Evolutionary conservation across 805 yeast genomes (phyloP), one percentile per base, ranked within the genome.

Genomic region (Candida endomychidarum): DNA sequence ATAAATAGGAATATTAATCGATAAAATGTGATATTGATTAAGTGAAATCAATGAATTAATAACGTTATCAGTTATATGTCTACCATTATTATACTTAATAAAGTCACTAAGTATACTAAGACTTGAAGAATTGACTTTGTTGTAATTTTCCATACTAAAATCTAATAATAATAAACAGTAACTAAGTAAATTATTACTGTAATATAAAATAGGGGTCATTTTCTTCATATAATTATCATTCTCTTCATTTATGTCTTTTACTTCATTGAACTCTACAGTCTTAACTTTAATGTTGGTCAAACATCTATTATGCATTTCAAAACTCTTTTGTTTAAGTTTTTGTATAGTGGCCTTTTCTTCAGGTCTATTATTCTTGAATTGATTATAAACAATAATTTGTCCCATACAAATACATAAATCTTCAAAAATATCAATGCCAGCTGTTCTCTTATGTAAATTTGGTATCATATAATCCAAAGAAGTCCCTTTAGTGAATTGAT

Each of bases 1-100:
- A 41, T 60, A 60, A 2, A 51, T 33, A 16, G 63, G 63, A 20
- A 63, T 40, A 25, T 51, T 45, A 5, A 58, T 48, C 16, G 52
- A 38, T 14, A 51, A 41, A 8, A 50, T 42, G 26, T 50, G 39
- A 26, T 39, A 44, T 23, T 47, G 51, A n/a, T 38, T 28, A 4
- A 42, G 25, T n/a, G 37, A 29, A 9, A 41, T 8, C 8, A 47
- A 35, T 6, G 37, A 21, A 6, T 28, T 17, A 5, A 47, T 41
- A 20, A 40, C 20, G 5, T 12, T n/a, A 27, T 34, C 24, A 3
- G 22, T 28, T 3, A 40, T 34, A 3, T 34, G 39, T 31, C 49
- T 40, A 3, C 39, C 36, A 4, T 32, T 20, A 24, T 45, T 42
- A 23, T 45, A 47, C 3, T 24, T 26, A n/a, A 41, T 17, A 18